Conservation (phyloP, 805 yeast species). For the Barnettozyma californica region DNA sequence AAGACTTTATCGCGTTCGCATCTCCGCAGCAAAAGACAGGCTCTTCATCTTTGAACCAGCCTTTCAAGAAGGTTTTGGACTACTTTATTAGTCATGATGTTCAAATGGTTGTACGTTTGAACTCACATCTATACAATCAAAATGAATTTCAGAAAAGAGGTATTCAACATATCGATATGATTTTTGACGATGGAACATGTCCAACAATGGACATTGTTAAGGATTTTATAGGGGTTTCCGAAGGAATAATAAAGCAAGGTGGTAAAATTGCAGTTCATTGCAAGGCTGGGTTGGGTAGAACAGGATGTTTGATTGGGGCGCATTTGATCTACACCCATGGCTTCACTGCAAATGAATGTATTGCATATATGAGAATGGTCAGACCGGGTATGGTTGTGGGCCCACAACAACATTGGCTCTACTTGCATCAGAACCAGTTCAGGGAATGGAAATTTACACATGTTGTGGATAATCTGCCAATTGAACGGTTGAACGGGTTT, state of each 20-base stretch:
- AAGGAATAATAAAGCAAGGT: constrained; percentile 75
- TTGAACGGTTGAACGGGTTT: constrained; percentile 61
- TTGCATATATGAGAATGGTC: constrained; percentile 91
- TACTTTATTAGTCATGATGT: constrained; percentile 72
- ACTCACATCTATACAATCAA: constrained; percentile 86
- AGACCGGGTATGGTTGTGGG: constrained; percentile 99
- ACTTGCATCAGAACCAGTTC: constrained; percentile 91
- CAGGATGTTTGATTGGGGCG: constrained; percentile 97
- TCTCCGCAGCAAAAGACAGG: constrained; percentile 77
- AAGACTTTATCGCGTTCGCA: constrained; percentile 95
- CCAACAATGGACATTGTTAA: constrained; percentile 92
- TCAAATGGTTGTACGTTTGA: constrained; percentile 83
- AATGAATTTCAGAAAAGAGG: constrained; percentile 76
- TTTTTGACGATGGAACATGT: constrained; percentile 97
- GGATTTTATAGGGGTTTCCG: constrained; percentile 92
- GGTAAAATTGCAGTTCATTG: constrained; percentile 99
- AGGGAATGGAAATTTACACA: constrained; percentile 94
- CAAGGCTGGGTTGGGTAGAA: constrained; percentile 96
- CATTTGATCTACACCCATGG: constrained; percentile 94
- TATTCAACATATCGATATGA: constrained; percentile 89
- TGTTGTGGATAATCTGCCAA: constrained; percentile 67
- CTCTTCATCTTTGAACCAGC: constrained; percentile 48
- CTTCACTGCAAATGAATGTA: constrained; percentile 94
- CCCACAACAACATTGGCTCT: constrained; percentile 98
- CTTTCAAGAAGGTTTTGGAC: constrained; percentile 74